phyloP scores from a whole-genome alignment of 352 stramenopile species.

The Pythium biforme region DNA sequence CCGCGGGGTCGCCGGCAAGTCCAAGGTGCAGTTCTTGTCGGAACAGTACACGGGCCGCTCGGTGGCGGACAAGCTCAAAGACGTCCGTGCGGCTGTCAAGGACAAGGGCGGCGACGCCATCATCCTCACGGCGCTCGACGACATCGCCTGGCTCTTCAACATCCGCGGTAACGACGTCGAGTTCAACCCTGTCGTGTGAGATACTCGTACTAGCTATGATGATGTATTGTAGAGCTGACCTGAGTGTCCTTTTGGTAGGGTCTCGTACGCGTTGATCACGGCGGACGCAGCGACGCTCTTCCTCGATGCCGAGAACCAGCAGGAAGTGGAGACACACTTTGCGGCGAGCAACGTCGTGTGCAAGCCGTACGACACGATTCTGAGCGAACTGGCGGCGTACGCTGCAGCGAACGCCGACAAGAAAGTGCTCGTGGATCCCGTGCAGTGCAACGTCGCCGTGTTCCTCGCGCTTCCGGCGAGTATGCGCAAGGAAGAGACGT shows the following conservation, averaged over 20 bases:
- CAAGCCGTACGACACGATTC: conserved; percentile 59
- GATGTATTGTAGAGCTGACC: no score
- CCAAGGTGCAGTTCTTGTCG: conserved; percentile 90
- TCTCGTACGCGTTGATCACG: conserved; percentile 94
- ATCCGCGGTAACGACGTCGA: conserved; percentile 96
- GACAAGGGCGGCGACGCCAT: conserved; percentile 91
- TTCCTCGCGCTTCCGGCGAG: conserved; percentile 72
- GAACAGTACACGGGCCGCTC: conserved; percentile 92
- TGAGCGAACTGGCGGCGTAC: conserved; percentile 49
- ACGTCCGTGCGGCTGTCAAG: conserved; percentile 78
- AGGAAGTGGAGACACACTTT: conserved; percentile 57
- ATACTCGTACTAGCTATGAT: conserved; percentile 16
- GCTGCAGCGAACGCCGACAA: conserved; percentile 45
- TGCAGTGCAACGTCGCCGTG: conserved; percentile 84
- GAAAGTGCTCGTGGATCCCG: conserved; percentile 73
- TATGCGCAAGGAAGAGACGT: conserved; percentile 76
- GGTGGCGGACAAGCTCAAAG: conserved; percentile 89
- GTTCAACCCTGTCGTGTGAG: conserved; percentile 97
- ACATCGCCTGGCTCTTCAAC: conserved; percentile 98
- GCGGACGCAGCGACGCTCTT: conserved; percentile 90
- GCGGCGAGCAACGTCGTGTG: conserved; percentile 48
- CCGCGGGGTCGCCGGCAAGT: conserved; percentile 65
- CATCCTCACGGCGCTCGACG: conserved; percentile 95
- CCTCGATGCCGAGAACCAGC: conserved; percentile 76
- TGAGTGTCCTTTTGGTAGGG: conserved; percentile 34